Evolutionary conservation across 139 green algal species (phyloP).

Genomic region (Tetratostichococcus sp.): DNA sequence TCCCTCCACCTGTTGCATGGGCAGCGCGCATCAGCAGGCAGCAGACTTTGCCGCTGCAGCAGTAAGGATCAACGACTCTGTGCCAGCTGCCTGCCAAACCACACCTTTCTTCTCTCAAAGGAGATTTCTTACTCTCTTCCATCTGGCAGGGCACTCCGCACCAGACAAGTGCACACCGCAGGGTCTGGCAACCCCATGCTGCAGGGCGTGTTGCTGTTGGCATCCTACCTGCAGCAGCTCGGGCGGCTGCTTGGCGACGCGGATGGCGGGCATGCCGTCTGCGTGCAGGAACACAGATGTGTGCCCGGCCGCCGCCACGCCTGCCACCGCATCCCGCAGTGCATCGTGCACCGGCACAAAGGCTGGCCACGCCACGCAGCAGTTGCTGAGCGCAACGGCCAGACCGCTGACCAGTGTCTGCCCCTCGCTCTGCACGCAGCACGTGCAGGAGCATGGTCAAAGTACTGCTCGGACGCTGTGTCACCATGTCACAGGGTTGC

Average conservation of each 20-base stretch:
- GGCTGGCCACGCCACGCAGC: slow-evolving; percentile 42
- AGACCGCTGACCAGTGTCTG: slow-evolving; percentile 50
- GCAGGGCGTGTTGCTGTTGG: no score
- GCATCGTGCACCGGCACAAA: slow-evolving; percentile 74
- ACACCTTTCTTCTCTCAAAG: no score
- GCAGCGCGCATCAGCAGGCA: not conserved
- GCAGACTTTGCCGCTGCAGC: no score
- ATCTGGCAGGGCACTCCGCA: no score
- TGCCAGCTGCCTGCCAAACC: no score
- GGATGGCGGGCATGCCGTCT: slow-evolving; percentile 58
- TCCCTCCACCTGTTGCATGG: slow-evolving; percentile 16
- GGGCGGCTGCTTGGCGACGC: not conserved
- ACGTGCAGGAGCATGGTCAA: no score
- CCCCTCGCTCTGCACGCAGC: slow-evolving; percentile 48
- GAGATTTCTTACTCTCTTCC: no score
- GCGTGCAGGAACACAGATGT: slow-evolving; percentile 26
- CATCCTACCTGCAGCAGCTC: not conserved
- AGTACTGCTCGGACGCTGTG: no score
- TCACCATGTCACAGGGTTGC: no score
- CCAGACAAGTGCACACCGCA: no score
- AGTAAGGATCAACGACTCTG: no score
- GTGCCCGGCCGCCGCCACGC: slow-evolving; percentile 20
- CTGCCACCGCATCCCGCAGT: slow-evolving; percentile 63
- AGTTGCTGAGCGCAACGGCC: slow-evolving; percentile 38
- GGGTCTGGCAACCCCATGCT: no score